Evolutionary conservation across 139 green algal species (phyloP).

Genomic region (Asterochloris erici): DNA sequence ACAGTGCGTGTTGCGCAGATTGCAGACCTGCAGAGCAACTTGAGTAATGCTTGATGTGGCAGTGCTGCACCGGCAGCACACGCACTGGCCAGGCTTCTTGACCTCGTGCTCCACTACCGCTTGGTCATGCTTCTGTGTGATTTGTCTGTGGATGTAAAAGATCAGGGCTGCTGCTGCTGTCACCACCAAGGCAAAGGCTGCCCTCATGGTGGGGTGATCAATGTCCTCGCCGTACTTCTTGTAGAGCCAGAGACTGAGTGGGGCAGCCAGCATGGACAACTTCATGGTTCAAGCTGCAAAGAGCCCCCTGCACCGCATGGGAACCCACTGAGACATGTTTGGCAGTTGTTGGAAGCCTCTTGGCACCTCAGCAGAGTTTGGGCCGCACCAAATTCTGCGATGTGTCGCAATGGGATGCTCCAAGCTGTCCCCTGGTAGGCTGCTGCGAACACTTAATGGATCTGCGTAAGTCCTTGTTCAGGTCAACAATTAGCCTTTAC

Average conservation of each 20-base stretch:
- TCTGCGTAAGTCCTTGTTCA: not conserved
- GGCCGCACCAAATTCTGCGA: not conserved
- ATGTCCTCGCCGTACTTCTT: slow-evolving; percentile 15
- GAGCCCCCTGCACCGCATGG: not conserved
- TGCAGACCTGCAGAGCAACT: not conserved
- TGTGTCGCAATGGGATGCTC: not conserved
- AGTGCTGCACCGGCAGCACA: not conserved
- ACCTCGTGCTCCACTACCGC: not conserved
- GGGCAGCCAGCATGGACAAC: slow-evolving; percentile 1
- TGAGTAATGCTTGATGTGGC: not conserved
- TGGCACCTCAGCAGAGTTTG: not conserved
- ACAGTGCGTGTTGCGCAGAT: not conserved
- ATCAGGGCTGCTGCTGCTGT: not conserved
- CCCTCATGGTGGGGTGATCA: slow-evolving; percentile 1
- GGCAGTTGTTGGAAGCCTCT: not conserved
- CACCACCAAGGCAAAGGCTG: slow-evolving; percentile 1
- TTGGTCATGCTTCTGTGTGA: not conserved
- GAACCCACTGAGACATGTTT: not conserved
- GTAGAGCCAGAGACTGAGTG: slow-evolving; percentile 4
- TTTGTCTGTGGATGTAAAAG: not conserved
- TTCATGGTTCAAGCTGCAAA: not conserved
- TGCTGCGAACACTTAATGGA: not conserved
- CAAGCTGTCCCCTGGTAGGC: not conserved
- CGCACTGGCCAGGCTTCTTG: slow-evolving; percentile 10
- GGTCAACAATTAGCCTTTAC: too few relatives aligned